Base-by-base conservation (phyloP, 441 rosid species). In the Erodium chrysanthum region DNA sequence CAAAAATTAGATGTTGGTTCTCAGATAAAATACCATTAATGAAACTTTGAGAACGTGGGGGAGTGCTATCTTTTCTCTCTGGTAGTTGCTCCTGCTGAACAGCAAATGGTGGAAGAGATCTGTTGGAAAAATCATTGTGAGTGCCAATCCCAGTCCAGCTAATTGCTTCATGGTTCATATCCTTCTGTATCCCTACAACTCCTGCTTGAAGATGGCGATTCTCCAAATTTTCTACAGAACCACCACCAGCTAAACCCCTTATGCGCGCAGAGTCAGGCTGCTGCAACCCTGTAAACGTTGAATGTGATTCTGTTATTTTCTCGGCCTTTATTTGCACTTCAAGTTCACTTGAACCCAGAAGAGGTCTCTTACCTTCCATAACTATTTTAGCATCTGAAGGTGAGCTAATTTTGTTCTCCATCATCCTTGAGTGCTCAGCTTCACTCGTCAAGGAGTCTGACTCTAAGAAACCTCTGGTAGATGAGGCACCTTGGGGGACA, bases 311-410 rank as follows among this genome's bases (percentile, higher is more conserved):
- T 54, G 72, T 72, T 12, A 73, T 80, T 78, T 79, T 87, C 62
- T 80, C 85, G 71, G 75, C 77, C 71, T 78, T 90, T 68, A 77
- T 65, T 67, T 81, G 88, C 64, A 78, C 65, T 48, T 85, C 90
- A 76, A 75, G 64, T 71, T 74, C 80, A 66, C 81, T 80, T 62
- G 82, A 54, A 68, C 81, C 75, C 65, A 79, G 68, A 71, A 72
- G 71, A 66, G 75, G 75, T 68, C 83, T 83, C 80, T 84, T 85
- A 68, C 84, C 88, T 76, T 87, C 88, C 54, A 78, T 72, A 73
- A 66, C 68, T 33, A 73, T 62, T 3, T 74, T 72, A 71, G 68
- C 72, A 35, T 82, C 81, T 65, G 79, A 62, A 65, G 75, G 68
- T 62, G 71, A 72, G 71, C 75, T 78, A 74, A 63, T 76, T 74